These are phyloP conservation scores for Zygosaccharomyces sapae DNA, from an alignment of 1,139 yeast genomes.

Conservation along the genomic window DNA sequence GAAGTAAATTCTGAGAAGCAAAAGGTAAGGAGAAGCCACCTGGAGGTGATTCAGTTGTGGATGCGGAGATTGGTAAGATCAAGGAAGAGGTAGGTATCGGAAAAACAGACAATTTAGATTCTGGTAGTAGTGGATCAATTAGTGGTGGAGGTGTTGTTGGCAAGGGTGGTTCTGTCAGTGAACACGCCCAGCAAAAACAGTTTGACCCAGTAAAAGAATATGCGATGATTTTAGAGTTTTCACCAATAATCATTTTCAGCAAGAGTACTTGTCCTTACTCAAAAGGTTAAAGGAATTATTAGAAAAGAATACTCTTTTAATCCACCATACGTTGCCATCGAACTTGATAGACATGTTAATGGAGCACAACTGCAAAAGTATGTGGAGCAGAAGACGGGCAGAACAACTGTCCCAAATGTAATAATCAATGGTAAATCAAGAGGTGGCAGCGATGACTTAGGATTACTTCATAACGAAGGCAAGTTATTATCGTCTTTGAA, in stretches of 20 bases:
- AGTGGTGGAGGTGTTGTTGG: conserved; percentile 4
- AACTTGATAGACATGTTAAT: conserved; percentile 71
- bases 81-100: conserved; percentile 22
- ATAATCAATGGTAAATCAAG: conserved; percentile 58
- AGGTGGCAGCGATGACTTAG: conserved; percentile 81
- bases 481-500: conserved; percentile 19
- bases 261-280: conserved; percentile 76
- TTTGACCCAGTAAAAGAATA: conserved; percentile 67
- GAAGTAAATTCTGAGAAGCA: conserved; percentile 3
- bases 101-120: conserved; percentile 9
- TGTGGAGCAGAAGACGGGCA: conserved; percentile 53
- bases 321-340: conserved; percentile 72
- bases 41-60: conserved; percentile 11
- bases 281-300: conserved; percentile 62
- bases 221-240: conserved; percentile 50
- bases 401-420: conserved; percentile 70
- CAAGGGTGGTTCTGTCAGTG: conserved; percentile 9
- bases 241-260: conserved; percentile 74
- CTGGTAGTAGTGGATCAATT: conserved; percentile 7
- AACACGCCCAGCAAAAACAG: conserved; percentile 9
- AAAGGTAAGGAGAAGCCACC: conserved; percentile 9
- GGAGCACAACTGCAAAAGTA: conserved; percentile 60
- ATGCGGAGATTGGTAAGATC: conserved; percentile 22
- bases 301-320: conserved; percentile 59
- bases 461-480: conserved; percentile 47